Conservation (phyloP, 495 filamentous ascomycete genomes). For the Talaromyces proteolyticus region DNA sequence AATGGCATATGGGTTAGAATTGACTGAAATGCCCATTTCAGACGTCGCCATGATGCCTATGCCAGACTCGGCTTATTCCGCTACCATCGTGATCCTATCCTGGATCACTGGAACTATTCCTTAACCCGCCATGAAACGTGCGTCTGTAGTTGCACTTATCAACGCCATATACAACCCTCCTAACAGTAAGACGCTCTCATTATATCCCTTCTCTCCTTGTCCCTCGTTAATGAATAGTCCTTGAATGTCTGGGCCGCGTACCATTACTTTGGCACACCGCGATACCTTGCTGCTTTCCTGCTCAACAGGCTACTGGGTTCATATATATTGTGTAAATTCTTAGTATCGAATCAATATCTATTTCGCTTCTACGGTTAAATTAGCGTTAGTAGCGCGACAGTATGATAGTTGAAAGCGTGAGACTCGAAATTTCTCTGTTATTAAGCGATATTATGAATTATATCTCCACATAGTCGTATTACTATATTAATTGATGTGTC, state of each 20-base stretch:
- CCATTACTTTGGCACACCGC: constrained; percentile 12
- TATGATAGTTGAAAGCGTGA: too few species aligned
- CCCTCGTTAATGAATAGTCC: constrained; percentile 11
- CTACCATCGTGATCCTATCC: constrained; percentile 9
- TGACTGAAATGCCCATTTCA: neutral
- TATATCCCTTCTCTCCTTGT: neutral
- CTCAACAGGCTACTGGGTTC: constrained; percentile 17
- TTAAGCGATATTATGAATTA: too few species aligned
- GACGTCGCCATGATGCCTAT: constrained; percentile 13
- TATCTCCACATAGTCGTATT: too few species aligned
- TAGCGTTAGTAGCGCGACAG: too few species aligned
- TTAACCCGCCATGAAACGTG: constrained; percentile 16
- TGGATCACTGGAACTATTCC: constrained; percentile 11
- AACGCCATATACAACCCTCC: constrained; percentile 17
- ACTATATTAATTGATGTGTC: too few species aligned
- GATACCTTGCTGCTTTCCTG: constrained; percentile 16
- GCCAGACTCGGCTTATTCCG: constrained; percentile 10
- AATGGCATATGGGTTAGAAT: too few species aligned
- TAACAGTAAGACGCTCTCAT: constrained; percentile 18
- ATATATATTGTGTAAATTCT: too few species aligned
- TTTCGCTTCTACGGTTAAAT: too few species aligned
- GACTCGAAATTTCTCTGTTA: too few species aligned
- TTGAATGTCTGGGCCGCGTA: constrained; percentile 9
- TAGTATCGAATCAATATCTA: too few species aligned
- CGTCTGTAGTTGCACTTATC: constrained; percentile 14